These are phyloP conservation scores for Cenchrus americanus DNA, from an alignment of 176 grass and related monocot genomes.

Conservation along the genomic window DNA sequence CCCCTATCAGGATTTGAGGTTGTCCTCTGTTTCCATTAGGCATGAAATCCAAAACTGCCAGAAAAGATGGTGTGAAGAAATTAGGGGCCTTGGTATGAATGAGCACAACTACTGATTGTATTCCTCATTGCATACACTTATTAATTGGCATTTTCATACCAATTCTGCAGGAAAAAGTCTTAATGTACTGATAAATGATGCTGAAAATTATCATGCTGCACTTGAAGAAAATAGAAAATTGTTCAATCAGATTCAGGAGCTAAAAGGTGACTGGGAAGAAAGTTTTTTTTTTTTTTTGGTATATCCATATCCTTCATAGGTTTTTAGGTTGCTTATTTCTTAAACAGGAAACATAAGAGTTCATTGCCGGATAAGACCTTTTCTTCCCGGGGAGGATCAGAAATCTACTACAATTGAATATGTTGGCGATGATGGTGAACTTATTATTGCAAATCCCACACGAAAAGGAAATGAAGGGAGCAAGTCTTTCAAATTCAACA, in stretches of 20 bases:
- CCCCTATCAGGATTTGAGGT: slow-evolving; percentile 67
- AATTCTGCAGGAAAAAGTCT: slow-evolving; percentile 48
- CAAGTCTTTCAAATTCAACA: slow-evolving; percentile 85
- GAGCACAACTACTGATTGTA: slow-evolving; percentile 10
- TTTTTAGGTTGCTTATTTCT: slow-evolving; percentile 17
- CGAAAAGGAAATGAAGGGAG: slow-evolving; percentile 68
- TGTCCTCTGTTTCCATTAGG: slow-evolving; percentile 72
- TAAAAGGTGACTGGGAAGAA: slow-evolving; percentile 72
- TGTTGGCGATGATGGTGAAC: slow-evolving; percentile 68
- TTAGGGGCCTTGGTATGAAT: slow-evolving; percentile 57
- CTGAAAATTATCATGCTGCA: slow-evolving; percentile 69
- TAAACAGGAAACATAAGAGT: slow-evolving; percentile 91
- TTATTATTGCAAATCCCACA: slow-evolving; percentile 64
- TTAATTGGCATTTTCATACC: slow-evolving; percentile 6
- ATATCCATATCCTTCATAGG: neutral
- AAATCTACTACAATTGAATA: slow-evolving; percentile 54
- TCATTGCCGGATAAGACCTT: slow-evolving; percentile 87
- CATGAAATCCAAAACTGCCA: slow-evolving; percentile 62
- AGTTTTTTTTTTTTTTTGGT: neutral
- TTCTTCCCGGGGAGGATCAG: slow-evolving; percentile 70
- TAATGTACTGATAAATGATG: slow-evolving; percentile 52
- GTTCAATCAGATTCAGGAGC: slow-evolving; percentile 86
- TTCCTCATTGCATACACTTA: slow-evolving; percentile 22
- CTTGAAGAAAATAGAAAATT: slow-evolving; percentile 79
- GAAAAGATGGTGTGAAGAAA: slow-evolving; percentile 67